Percentiles rank a stretch among this genome's conserved stretches.
These are phyloP conservation scores for Psophocarpus tetragonolobus DNA, from an alignment of 306 rosid species.

Conservation along the genomic window DNA sequence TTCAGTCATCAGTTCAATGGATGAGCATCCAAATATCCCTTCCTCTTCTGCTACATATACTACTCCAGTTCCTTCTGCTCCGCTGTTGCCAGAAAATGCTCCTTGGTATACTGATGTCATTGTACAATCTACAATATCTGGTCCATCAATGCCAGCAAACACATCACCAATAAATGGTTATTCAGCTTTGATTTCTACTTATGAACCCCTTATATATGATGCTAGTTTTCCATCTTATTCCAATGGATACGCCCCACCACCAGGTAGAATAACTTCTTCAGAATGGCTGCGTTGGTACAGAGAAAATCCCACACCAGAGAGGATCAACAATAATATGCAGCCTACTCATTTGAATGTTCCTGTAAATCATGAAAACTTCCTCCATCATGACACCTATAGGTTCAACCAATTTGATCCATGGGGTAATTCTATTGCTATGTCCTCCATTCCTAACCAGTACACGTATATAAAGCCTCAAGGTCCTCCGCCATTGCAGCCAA, in stretches of 20 bases:
- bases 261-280: background rate
- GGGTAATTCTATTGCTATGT: background rate
- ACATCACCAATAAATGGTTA: background rate
- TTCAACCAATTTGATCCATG: slow-evolving; percentile 7
- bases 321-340: background rate
- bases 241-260: background rate
- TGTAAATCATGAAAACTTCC: background rate
- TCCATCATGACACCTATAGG: background rate
- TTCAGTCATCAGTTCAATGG: background rate
- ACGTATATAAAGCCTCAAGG: background rate
- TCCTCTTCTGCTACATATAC: slow-evolving; percentile 4
- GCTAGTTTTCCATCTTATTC: background rate
- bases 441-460: slow-evolving; percentile 5
- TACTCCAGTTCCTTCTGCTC: slow-evolving; percentile 10
- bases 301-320: background rate
- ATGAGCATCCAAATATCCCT: background rate
- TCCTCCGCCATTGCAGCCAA: background rate
- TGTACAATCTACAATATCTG: background rate
- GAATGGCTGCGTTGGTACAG: slow-evolving; percentile 8
- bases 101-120: background rate
- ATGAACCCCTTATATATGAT: background rate
- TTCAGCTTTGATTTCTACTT: background rate
- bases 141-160: background rate
- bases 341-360: background rate
- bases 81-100: slow-evolving; percentile 1